Percentiles rank a stretch among this genome's conserved stretches.
Conservation (phyloP, 352 stramenopile genomes). For the Phytophthora capsici region DNA sequence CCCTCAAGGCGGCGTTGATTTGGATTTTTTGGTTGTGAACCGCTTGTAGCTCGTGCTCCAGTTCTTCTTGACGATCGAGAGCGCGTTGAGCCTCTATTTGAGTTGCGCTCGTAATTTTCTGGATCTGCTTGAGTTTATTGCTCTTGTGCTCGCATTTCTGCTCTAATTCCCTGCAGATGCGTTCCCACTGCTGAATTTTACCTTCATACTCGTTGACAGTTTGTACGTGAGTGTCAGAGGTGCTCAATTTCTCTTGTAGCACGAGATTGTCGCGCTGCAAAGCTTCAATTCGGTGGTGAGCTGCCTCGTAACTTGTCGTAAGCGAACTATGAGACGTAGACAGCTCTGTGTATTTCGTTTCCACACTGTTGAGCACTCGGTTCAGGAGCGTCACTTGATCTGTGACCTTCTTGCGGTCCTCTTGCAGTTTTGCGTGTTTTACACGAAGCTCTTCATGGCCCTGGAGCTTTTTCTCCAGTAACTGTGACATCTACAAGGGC, state of each 20-base stretch:
- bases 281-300: conserved; percentile 38
- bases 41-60: conserved; percentile 46
- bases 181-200: conserved; percentile 49
- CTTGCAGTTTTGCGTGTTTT: conserved; percentile 39
- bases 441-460: conserved; percentile 40
- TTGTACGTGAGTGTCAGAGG: conserved; percentile 25
- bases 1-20: conserved; percentile 48
- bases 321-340: conserved; percentile 37
- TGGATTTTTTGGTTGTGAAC: conserved; percentile 60
- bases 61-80: conserved; percentile 26
- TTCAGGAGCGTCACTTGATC: conserved; percentile 51
- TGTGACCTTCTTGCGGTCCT: conserved; percentile 30
- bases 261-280: conserved; percentile 40
- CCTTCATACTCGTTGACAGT: conserved; percentile 48
- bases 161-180: conserved; percentile 38
- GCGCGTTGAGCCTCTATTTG: conserved; percentile 29
- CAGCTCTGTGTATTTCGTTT: conserved; percentile 48
- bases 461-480: conserved; percentile 62
- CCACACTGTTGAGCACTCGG: conserved; percentile 41
- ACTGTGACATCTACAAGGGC: conserved; percentile 46
- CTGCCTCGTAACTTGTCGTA: conserved; percentile 34
- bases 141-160: conserved; percentile 31
- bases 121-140: conserved; percentile 26
- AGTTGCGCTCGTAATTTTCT: conserved; percentile 32
- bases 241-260: conserved; percentile 38